A percentile compares a stretch with the other conserved stretches of the same genome.
These are phyloP conservation scores for Poa pratensis DNA, from an alignment of 176 grass and related monocot species.

Conservation along the genomic window DNA sequence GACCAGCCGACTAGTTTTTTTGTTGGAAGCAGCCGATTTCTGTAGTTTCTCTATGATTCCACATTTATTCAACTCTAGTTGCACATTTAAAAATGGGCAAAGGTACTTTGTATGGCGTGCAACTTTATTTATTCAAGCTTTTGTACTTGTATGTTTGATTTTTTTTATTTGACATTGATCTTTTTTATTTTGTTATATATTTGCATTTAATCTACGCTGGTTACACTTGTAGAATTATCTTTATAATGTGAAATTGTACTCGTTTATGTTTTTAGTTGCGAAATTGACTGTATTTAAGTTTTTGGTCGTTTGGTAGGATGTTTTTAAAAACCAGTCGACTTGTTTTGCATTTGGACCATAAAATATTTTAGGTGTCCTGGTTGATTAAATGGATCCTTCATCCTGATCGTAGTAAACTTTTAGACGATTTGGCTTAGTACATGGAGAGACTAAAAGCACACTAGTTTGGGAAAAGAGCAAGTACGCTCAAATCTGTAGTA, in stretches of 20 bases:
- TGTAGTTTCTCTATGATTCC: no score
- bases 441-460: background rate
- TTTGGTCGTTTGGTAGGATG: no score
- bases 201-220: background rate
- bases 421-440: background rate
- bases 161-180: no score
- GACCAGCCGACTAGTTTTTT: no score
- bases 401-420: background rate
- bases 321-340: background rate
- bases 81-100: no score
- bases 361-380: background rate
- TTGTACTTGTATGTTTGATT: no score
- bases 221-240: background rate
- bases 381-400: background rate
- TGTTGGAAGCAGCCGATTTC: no score
- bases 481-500: background rate
- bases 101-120: no score
- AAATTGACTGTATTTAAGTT: background rate
- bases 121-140: no score
- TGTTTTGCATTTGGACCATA: background rate
- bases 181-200: background rate
- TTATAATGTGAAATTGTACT: background rate
- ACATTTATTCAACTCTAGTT: no score
- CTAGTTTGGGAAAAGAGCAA: background rate
- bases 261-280: no score